These are phyloP conservation scores for Bolboschoenus planiculmis DNA, from an alignment of 176 grass and related monocot genomes.

Conservation along the genomic window DNA sequence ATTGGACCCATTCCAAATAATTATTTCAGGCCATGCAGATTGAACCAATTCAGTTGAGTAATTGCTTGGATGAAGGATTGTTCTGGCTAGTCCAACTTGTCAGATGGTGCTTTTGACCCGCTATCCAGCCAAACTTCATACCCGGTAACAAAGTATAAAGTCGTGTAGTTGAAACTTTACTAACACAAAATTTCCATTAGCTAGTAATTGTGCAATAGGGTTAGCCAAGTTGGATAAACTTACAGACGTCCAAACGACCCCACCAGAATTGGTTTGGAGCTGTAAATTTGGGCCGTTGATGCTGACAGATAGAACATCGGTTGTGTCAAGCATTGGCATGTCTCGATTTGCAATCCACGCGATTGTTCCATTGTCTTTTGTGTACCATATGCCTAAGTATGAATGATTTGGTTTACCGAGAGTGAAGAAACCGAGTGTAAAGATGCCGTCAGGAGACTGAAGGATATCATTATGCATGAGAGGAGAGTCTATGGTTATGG, in stretches of 20 bases:
- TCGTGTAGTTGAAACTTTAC: slow-evolving; percentile 62
- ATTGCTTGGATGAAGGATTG: slow-evolving; percentile 48
- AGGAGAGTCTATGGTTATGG: slow-evolving; percentile 13
- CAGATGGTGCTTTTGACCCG: slow-evolving; percentile 26
- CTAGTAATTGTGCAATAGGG: slow-evolving; percentile 40
- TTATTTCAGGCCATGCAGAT: slow-evolving; percentile 40
- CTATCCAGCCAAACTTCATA: slow-evolving; percentile 63
- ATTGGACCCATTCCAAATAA: neutral
- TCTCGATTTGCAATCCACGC: slow-evolving; percentile 75
- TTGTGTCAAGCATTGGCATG: slow-evolving; percentile 15
- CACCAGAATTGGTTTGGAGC: slow-evolving; percentile 4
- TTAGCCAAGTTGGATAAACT: neutral
- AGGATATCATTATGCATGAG: slow-evolving; percentile 30
- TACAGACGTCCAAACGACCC: slow-evolving; percentile 29
- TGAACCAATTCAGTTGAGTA: slow-evolving; percentile 37
- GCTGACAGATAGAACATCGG: slow-evolving; percentile 22
- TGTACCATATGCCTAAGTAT: slow-evolving; percentile 82
- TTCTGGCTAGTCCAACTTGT: slow-evolving; percentile 35
- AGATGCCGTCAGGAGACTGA: slow-evolving; percentile 17
- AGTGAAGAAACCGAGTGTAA: slow-evolving; percentile 62
- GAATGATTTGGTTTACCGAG: slow-evolving; percentile 12
- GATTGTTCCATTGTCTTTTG: slow-evolving; percentile 22
- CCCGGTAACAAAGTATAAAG: slow-evolving; percentile 59
- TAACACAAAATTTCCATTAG: slow-evolving; percentile 54
- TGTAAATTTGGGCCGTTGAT: slow-evolving; percentile 27